A percentile compares a stretch with the other conserved stretches of the same genome.
phyloP scores from a whole-genome alignment of 2,329 filamentous ascomycete genomes.

The Chlorencoelia australis region DNA sequence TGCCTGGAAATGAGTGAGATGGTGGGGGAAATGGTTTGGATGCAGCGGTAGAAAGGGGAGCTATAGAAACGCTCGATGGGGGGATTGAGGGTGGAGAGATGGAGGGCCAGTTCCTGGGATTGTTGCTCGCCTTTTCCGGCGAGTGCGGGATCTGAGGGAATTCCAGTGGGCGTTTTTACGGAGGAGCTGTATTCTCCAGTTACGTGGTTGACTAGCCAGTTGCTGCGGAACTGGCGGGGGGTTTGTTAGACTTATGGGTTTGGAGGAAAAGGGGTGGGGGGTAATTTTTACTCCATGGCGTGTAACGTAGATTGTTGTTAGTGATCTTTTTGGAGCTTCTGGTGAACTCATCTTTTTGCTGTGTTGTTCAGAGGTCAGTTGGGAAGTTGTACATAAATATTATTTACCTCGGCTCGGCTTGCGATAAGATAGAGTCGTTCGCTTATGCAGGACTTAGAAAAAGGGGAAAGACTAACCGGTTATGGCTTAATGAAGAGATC shows the following conservation, averaged over 20 bases:
- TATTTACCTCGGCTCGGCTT: no score
- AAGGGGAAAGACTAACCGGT: no score
- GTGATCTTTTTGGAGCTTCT: no score
- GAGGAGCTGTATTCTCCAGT: constrained; percentile 69
- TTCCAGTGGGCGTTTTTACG: constrained; percentile 74
- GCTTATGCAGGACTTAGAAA: no score
- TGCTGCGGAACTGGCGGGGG: constrained; percentile 65
- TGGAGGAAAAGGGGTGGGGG: constrained; percentile 9
- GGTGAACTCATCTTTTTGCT: no score
- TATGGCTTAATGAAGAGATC: no score
- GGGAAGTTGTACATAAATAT: no score
- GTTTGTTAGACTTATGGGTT: constrained; percentile 10
- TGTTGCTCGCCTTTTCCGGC: constrained; percentile 81
- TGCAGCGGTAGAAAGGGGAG: constrained; percentile 77
- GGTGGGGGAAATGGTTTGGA: constrained; percentile 72
- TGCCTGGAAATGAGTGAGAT: constrained; percentile 35
- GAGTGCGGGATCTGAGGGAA: constrained; percentile 78
- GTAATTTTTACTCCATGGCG: constrained; percentile 62
- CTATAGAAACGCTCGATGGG: constrained; percentile 70
- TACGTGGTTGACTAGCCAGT: constrained; percentile 73
- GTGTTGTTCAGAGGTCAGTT: no score
- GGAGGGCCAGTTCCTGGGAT: constrained; percentile 62
- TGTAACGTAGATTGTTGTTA: constrained; percentile 52
- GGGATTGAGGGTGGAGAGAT: constrained; percentile 52
- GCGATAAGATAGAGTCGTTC: no score